Evolutionary conservation across 2,329 filamentous ascomycete species (phyloP).

Genomic region (Drechslerella dactyloides): DNA sequence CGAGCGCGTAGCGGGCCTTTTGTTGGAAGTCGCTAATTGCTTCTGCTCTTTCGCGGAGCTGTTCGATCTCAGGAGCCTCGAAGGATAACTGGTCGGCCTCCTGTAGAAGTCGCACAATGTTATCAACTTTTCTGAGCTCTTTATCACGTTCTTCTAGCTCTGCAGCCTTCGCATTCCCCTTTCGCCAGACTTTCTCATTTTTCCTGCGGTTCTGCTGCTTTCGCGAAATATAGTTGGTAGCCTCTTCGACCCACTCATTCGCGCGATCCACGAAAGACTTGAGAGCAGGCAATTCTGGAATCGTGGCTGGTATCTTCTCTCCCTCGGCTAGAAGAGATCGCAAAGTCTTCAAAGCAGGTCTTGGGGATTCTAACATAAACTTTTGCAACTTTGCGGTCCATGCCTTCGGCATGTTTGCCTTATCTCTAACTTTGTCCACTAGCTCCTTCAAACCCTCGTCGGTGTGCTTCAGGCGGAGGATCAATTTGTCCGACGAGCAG

Average conservation of each 20-base stretch:
- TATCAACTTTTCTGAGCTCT: conserved; percentile 85
- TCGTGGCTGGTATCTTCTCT: conserved; percentile 90
- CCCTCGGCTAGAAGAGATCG: conserved; percentile 86
- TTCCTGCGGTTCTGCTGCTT: conserved; percentile 98
- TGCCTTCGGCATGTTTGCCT: conserved; percentile 79
- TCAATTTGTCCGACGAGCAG: conserved; percentile 55
- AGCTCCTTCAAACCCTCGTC: conserved; percentile 71
- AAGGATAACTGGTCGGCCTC: conserved; percentile 88
- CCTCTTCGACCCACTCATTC: conserved; percentile 97
- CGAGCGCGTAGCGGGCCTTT: conserved; percentile 73
- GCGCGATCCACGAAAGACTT: conserved; percentile 92
- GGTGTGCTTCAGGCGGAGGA: conserved; percentile 76
- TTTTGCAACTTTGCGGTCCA: conserved; percentile 92
- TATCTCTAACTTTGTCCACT: conserved; percentile 80
- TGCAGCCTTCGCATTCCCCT: conserved; percentile 73
- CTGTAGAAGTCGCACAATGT: conserved; percentile 81
- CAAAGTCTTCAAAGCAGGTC: conserved; percentile 83
- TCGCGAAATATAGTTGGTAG: conserved; percentile 91
- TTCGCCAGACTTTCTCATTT: conserved; percentile 85
- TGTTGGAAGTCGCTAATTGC: conserved; percentile 84
- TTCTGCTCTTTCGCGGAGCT: conserved; percentile 81
- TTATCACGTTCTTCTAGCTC: conserved; percentile 83
- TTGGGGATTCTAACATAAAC: conserved; percentile 80
- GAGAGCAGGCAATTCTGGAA: conserved; percentile 80
- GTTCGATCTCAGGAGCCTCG: conserved; percentile 86